Conservation (phyloP, 345 rosid genomes). For the Hibiscus trionum region DNA sequence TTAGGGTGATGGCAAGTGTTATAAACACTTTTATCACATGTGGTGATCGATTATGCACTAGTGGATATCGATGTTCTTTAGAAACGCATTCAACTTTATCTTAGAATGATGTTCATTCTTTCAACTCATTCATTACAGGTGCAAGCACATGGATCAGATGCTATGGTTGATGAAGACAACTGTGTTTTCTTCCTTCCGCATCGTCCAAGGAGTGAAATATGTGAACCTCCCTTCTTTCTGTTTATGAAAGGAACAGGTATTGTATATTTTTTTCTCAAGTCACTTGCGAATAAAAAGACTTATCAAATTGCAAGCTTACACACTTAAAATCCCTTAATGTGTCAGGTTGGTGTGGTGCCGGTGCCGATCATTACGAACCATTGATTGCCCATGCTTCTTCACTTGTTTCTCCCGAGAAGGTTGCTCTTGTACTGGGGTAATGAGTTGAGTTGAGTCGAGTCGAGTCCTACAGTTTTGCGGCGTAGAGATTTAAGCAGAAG, state of each 20-base stretch:
- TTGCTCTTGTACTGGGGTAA: constrained; percentile 54
- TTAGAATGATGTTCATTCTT: not conserved
- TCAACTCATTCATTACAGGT: constrained; percentile 38
- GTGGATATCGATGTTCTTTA: not conserved
- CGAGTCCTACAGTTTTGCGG: constrained; percentile 38
- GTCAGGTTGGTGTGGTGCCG: constrained; percentile 96
- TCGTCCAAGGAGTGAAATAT: constrained; percentile 75
- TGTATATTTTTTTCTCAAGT: not conserved
- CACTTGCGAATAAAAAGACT: not conserved
- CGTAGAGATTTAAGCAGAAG: constrained; percentile 26
- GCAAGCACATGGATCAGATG: constrained; percentile 98
- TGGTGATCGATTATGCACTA: not conserved
- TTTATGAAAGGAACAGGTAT: constrained; percentile 99
- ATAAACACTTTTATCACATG: not conserved
- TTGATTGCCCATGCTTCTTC: constrained; percentile 66
- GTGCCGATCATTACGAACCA: constrained; percentile 98
- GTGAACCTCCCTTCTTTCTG: constrained; percentile 73
- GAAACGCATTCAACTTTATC: too few relatives aligned
- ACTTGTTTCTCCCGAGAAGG: constrained; percentile 74
- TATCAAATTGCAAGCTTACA: not conserved
- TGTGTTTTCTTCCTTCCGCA: constrained; percentile 98
- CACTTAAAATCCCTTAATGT: not conserved
- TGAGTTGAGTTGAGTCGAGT: not conserved
- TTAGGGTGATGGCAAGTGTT: not conserved
- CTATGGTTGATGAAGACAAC: constrained; percentile 87